phyloP scores from a whole-genome alignment of 2,329 filamentous ascomycete species.

The Aspergillus luchuensis region DNA sequence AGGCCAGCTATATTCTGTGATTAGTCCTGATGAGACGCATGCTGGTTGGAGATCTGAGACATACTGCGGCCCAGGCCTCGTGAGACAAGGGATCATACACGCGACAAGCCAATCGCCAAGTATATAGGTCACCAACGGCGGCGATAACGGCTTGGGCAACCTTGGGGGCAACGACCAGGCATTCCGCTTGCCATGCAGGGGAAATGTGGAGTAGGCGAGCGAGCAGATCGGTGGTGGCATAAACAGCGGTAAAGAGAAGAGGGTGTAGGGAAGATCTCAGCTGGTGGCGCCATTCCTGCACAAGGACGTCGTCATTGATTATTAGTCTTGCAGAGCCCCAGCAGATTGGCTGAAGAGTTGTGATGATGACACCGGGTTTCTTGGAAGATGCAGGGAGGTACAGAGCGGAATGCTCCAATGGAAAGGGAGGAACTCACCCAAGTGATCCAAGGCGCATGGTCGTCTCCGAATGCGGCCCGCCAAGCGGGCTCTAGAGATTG shows the following conservation, averaged over 20 bases:
- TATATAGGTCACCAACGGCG: constrained; percentile 79
- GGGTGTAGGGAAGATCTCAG: constrained; percentile 91
- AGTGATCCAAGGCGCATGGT: constrained; percentile 86
- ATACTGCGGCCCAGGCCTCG: constrained; percentile 70
- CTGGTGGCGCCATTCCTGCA: constrained; percentile 86
- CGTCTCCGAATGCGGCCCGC: constrained; percentile 76
- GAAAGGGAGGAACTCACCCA: constrained; percentile 66
- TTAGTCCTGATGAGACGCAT: constrained; percentile 19
- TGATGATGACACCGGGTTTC: not conserved
- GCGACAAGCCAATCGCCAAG: constrained; percentile 75
- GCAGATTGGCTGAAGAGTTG: not conserved
- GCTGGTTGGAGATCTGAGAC: constrained; percentile 5
- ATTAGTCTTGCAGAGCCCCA: constrained; percentile 1
- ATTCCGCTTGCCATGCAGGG: constrained; percentile 60
- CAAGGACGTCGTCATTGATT: constrained; percentile 6
- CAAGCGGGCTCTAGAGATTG: constrained; percentile 95
- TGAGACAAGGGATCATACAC: constrained; percentile 68
- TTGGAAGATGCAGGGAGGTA: not conserved
- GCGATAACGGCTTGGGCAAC: constrained; percentile 75
- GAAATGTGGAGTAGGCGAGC: constrained; percentile 58
- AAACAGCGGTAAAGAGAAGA: constrained; percentile 76
- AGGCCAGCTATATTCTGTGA: constrained; percentile 58
- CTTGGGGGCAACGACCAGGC: constrained; percentile 73
- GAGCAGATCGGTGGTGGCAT: constrained; percentile 62
- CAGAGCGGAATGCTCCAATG: not conserved